These are phyloP conservation scores for Ascochyta fabae DNA, from an alignment of 2,329 filamentous ascomycete species.

Conservation along the genomic window DNA sequence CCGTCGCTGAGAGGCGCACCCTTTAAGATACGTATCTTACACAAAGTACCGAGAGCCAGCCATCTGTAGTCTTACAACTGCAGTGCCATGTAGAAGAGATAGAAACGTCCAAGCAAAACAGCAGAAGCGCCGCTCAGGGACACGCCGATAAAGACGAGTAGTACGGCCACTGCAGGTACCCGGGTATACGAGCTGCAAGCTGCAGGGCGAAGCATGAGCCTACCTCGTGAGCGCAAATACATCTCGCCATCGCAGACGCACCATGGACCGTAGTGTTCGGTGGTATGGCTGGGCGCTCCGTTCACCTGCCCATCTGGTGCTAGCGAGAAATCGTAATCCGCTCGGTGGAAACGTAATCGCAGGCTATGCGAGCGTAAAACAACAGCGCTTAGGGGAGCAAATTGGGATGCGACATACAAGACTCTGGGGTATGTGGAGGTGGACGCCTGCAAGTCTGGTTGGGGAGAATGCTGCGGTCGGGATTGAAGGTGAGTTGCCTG, in stretches of 20 bases:
- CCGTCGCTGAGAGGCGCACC: not conserved
- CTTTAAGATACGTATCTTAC: not conserved
- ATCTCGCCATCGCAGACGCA: slow-evolving; percentile 8
- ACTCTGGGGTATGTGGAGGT: not conserved
- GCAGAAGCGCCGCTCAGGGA: not conserved
- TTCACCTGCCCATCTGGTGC: slow-evolving; percentile 25
- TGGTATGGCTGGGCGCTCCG: slow-evolving; percentile 19
- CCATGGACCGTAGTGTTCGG: slow-evolving; percentile 12
- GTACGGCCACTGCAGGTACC: slow-evolving; percentile 27
- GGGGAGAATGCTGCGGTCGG: not conserved
- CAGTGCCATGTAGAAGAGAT: not conserved
- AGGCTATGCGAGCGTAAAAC: not conserved
- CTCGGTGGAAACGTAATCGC: slow-evolving; percentile 3
- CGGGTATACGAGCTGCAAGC: slow-evolving; percentile 16
- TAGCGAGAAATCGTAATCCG: slow-evolving; percentile 2
- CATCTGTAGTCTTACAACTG: not conserved
- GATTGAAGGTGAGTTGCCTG: not conserved
- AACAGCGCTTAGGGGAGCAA: slow-evolving; percentile 8
- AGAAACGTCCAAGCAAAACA: not conserved
- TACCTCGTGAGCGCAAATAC: slow-evolving; percentile 5
- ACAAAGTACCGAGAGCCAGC: not conserved
- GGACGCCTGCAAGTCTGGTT: not conserved
- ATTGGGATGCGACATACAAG: slow-evolving; percentile 2
- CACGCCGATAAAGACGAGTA: not conserved
- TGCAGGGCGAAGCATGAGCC: slow-evolving; percentile 14